These are phyloP conservation scores for Monosporozyma unispora DNA, from an alignment of 805 yeast species.

Conservation along the genomic window DNA sequence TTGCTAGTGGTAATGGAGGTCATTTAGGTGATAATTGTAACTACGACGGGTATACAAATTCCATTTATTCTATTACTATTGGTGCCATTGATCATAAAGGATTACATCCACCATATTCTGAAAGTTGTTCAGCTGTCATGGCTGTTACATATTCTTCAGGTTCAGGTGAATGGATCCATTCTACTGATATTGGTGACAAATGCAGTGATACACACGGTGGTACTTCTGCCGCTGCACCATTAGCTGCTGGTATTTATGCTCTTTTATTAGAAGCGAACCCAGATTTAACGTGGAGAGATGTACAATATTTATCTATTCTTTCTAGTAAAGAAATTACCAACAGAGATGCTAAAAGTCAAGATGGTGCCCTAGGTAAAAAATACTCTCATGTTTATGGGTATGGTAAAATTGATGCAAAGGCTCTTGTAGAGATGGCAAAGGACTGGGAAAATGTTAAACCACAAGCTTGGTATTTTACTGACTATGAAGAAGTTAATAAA, in stretches of 20 bases:
- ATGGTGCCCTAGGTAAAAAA: slow-evolving; percentile 52
- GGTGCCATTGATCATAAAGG: slow-evolving; percentile 89
- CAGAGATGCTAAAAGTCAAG: slow-evolving; percentile 64
- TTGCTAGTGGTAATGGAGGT: slow-evolving; percentile 95
- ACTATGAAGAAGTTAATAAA: slow-evolving; percentile 30
- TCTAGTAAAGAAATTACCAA: slow-evolving; percentile 63
- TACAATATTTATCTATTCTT: slow-evolving; percentile 73
- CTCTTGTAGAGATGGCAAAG: slow-evolving; percentile 61
- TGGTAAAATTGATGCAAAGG: slow-evolving; percentile 81
- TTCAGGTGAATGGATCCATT: slow-evolving; percentile 77
- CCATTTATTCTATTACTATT: slow-evolving; percentile 89
- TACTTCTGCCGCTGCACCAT: slow-evolving; percentile 97
- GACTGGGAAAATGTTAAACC: slow-evolving; percentile 83
- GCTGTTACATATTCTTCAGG: slow-evolving; percentile 92
- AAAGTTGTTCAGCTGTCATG: slow-evolving; percentile 89
- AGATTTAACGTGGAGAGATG: slow-evolving; percentile 87
- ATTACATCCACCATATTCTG: slow-evolving; percentile 80
- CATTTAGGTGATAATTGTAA: slow-evolving; percentile 79
- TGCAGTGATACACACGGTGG: slow-evolving; percentile 86
- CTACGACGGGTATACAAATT: slow-evolving; percentile 94
- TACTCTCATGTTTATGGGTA: slow-evolving; percentile 87
- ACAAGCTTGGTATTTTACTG: slow-evolving; percentile 69
- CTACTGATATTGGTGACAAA: slow-evolving; percentile 63
- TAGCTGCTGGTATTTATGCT: slow-evolving; percentile 93
- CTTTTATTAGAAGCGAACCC: slow-evolving; percentile 78